Conservation (phyloP, 2,329 filamentous ascomycete species). For the Meredithiella fracta region DNA sequence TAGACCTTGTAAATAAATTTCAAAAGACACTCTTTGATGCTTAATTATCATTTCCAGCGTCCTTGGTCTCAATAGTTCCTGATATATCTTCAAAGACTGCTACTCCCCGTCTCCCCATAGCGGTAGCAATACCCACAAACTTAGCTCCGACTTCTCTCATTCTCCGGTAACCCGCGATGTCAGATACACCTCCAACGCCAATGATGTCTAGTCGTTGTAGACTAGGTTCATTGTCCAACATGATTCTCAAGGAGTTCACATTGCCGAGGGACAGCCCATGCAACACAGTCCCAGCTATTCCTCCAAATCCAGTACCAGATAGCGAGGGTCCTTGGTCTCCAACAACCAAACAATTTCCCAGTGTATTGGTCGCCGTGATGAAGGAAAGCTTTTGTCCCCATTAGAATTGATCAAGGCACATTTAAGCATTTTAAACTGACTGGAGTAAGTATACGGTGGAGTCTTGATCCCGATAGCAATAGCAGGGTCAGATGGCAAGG, state of each 20-base stretch:
- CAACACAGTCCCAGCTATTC: constrained; percentile 53
- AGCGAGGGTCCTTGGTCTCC: constrained; percentile 22
- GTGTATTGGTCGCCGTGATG: constrained; percentile 56
- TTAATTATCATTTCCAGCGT: too few relatives aligned
- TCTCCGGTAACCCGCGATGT: constrained; percentile 42
- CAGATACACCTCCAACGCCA: constrained; percentile 56
- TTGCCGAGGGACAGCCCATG: constrained; percentile 63
- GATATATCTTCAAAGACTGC: constrained; percentile 44
- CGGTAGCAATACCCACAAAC: constrained; percentile 54
- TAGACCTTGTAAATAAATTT: too few relatives aligned
- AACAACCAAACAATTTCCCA: constrained; percentile 51
- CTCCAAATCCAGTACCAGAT: constrained; percentile 44
- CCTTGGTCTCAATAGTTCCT: constrained; percentile 11
- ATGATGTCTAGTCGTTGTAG: constrained; percentile 45
- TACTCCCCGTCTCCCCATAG: constrained; percentile 46
- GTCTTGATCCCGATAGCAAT: constrained; percentile 49
- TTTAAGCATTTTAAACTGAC: constrained; percentile 44
- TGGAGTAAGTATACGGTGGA: constrained; percentile 57
- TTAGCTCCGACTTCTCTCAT: constrained; percentile 51
- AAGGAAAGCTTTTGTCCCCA: constrained; percentile 35
- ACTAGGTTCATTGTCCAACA: constrained; percentile 35
- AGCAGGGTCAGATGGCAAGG: constrained; percentile 24
- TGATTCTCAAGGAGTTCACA: constrained; percentile 45
- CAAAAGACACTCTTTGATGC: too few relatives aligned
- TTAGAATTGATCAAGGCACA: constrained; percentile 28